Percentiles rank a stretch among this genome's conserved stretches.
These are phyloP conservation scores for Ceratocystis cubensis DNA, from an alignment of 2,329 filamentous ascomycete genomes.

Conservation along the genomic window DNA sequence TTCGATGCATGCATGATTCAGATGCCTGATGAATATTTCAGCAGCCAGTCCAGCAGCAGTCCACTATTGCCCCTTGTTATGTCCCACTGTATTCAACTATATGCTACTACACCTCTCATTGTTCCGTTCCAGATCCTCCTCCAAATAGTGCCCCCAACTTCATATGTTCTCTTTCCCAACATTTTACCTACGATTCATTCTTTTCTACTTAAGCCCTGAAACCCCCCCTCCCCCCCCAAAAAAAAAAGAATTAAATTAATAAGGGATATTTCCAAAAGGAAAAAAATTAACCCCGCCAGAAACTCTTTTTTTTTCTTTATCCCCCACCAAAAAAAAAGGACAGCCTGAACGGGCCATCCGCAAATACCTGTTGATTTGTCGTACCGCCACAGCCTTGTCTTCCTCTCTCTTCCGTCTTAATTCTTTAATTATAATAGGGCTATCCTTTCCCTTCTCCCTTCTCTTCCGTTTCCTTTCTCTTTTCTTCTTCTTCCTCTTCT, in stretches of 20 bases:
- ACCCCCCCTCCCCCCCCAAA: neutral
- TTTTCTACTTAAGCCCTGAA: constrained; percentile 15
- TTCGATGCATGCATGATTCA: no score
- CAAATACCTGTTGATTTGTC: constrained; percentile 6
- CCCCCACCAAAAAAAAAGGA: neutral
- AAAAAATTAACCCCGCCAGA: neutral
- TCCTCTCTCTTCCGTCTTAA: constrained; percentile 3
- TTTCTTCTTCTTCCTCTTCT: constrained; percentile 28
- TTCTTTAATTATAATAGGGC: neutral
- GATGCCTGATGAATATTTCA: no score
- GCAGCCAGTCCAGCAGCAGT: neutral
- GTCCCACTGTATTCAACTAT: neutral
- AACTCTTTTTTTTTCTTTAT: neutral
- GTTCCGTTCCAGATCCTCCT: neutral
- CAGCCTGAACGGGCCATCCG: constrained; percentile 3
- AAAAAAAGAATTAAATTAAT: neutral
- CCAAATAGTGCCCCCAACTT: neutral
- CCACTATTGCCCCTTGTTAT: neutral
- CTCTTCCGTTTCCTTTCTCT: constrained; percentile 7
- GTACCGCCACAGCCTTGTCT: constrained; percentile 9
- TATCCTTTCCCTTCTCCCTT: neutral
- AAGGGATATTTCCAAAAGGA: neutral
- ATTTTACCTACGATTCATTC: constrained; percentile 5
- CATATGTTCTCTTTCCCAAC: constrained; percentile 6
- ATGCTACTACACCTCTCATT: neutral